phyloP scores from a whole-genome alignment of 345 rosid species.

The Arabidopsis suecica region DNA sequence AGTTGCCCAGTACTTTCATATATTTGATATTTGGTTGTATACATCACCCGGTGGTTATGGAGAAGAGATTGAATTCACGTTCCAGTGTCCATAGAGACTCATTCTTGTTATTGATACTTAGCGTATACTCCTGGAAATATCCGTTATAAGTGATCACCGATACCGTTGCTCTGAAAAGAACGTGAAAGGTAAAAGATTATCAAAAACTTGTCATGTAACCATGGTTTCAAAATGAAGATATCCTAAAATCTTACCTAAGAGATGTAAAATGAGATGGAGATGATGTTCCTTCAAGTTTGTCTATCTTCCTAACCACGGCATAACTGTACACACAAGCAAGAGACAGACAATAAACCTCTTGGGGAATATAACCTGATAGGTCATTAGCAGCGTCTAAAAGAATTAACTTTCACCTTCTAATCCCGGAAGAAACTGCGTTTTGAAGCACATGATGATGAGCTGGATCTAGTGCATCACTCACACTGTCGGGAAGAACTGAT shows the following conservation, averaged over 20 bases:
- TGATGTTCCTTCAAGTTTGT: constrained; percentile 55
- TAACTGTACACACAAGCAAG: constrained; percentile 51
- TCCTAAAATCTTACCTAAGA: constrained; percentile 52
- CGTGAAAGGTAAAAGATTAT: neutral
- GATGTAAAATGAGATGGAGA: constrained; percentile 55
- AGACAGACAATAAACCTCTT: neutral
- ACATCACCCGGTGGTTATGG: constrained; percentile 25
- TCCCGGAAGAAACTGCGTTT: constrained; percentile 68
- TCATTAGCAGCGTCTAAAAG: constrained; percentile 11
- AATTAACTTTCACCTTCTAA: constrained; percentile 61
- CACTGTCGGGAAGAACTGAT: constrained; percentile 74
- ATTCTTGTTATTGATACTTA: constrained; percentile 55
- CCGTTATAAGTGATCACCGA: constrained; percentile 74
- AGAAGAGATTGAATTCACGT: constrained; percentile 61
- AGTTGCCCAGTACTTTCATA: constrained; percentile 18
- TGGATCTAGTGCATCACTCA: constrained; percentile 82
- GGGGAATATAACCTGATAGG: neutral
- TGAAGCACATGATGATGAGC: constrained; percentile 81
- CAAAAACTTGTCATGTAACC: constrained; percentile 21
- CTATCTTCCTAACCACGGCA: constrained; percentile 73
- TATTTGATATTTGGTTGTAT: constrained; percentile 24
- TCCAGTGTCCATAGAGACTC: constrained; percentile 76
- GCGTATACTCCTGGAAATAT: constrained; percentile 72
- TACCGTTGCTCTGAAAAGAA: constrained; percentile 59
- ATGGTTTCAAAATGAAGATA: neutral